A percentile compares a stretch with the other conserved stretches of the same genome.
phyloP scores from a whole-genome alignment of 148 eudicot species.

The Heliosperma pusillum region DNA sequence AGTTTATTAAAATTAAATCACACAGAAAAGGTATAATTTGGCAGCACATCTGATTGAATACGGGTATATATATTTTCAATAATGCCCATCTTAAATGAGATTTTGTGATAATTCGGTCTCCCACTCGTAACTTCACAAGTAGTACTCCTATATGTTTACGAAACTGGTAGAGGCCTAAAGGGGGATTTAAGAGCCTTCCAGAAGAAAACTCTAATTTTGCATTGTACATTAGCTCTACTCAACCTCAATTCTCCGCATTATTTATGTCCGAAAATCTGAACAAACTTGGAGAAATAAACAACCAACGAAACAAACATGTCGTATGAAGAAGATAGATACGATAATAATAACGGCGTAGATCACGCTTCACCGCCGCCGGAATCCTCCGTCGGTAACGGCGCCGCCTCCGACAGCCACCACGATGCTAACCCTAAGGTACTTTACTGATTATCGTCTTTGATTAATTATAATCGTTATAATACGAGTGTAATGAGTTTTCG shows the following conservation, averaged over 20 bases:
- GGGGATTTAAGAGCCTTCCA: not conserved
- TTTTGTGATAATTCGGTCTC: too few species aligned
- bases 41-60: too few species aligned
- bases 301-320: conserved; percentile 32
- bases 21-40: too few species aligned
- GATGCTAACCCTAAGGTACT: conserved; percentile 49
- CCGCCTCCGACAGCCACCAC: conserved; percentile 35
- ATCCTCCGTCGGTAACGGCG: conserved; percentile 24
- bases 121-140: too few species aligned
- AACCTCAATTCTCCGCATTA: not conserved
- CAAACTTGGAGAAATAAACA: not conserved
- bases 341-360: conserved; percentile 46
- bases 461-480: not conserved
- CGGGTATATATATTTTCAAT: too few species aligned
- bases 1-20: too few species aligned
- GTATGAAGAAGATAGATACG: conserved; percentile 43
- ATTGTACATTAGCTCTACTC: not conserved
- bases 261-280: not conserved
- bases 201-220: not conserved
- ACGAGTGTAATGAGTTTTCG: not conserved
- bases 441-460: not conserved
- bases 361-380: conserved; percentile 40
- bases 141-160: too few species aligned
- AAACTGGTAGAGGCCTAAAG: too few species aligned
- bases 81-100: too few species aligned